These are phyloP conservation scores for Hebeloma cylindrosporum DNA, from an alignment of 768 basidiomycete genomes.

Conservation along the genomic window DNA sequence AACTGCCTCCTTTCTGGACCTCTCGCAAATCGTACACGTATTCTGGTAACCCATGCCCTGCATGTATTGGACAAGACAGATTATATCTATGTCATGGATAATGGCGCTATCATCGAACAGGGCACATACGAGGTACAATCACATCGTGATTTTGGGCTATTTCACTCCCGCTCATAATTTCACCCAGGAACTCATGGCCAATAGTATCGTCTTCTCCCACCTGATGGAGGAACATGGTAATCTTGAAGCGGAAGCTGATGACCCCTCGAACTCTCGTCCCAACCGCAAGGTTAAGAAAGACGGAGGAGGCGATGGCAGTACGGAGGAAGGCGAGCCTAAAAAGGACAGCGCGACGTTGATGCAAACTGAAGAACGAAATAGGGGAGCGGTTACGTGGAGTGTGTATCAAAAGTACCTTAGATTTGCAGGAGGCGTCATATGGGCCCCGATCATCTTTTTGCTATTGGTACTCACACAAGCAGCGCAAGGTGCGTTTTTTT, in stretches of 20 bases:
- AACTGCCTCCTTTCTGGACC: slow-evolving; percentile 60
- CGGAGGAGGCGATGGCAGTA: slow-evolving; percentile 3
- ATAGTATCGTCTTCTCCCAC: slow-evolving; percentile 45
- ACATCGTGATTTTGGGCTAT: neutral
- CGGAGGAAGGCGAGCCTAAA: slow-evolving; percentile 22
- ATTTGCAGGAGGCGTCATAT: slow-evolving; percentile 48
- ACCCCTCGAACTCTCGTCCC: slow-evolving; percentile 3
- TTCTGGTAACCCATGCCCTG: slow-evolving; percentile 62
- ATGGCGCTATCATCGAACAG: slow-evolving; percentile 58
- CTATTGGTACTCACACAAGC: slow-evolving; percentile 49
- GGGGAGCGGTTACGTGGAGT: slow-evolving; percentile 50
- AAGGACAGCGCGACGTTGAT: slow-evolving; percentile 36
- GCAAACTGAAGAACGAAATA: slow-evolving; percentile 59
- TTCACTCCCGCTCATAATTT: slow-evolving; percentile 1
- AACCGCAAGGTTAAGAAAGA: slow-evolving; percentile 13
- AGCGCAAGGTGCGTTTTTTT: slow-evolving; percentile 42
- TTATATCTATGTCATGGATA: slow-evolving; percentile 65
- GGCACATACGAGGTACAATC: slow-evolving; percentile 54
- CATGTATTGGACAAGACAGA: slow-evolving; percentile 59
- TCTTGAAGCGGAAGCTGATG: slow-evolving; percentile 26
- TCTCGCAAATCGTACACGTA: slow-evolving; percentile 51
- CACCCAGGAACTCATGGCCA: slow-evolving; percentile 44
- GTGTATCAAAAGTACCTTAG: slow-evolving; percentile 50
- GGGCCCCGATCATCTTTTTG: slow-evolving; percentile 45
- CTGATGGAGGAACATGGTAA: slow-evolving; percentile 60